Evolutionary conservation across 176 grass and related monocot genomes (phyloP).

Genomic region (Oryza meridionalis): DNA sequence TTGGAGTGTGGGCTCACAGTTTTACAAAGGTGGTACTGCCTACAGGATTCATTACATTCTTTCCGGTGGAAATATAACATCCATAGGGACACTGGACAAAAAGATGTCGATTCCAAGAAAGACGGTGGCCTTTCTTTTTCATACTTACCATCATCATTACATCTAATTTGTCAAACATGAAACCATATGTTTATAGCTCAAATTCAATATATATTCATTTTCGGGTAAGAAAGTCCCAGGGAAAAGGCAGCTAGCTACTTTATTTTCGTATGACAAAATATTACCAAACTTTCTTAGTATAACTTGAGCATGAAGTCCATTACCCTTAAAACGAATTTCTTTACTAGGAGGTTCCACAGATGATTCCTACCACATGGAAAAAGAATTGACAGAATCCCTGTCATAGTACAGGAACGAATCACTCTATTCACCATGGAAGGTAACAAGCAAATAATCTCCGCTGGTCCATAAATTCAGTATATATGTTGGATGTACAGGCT

Average conservation of each 20-base stretch:
- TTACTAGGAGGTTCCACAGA: neutral
- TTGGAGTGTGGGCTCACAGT: neutral
- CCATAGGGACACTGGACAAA: constrained; percentile 21
- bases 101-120: neutral
- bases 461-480: neutral
- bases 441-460: neutral
- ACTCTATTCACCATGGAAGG: neutral
- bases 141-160: constrained; percentile 4
- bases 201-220: neutral
- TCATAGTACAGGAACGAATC: neutral
- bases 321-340: constrained; percentile 1
- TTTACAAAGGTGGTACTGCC: neutral
- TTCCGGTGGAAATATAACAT: neutral
- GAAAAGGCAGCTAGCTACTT: neutral
- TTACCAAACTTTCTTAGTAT: neutral
- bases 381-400: neutral
- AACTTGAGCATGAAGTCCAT: neutral
- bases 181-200: neutral
- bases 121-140: constrained; percentile 1
- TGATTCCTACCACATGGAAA: neutral
- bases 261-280: neutral
- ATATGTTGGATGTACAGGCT: neutral
- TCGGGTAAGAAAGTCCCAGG: too few species aligned
- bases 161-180: neutral
- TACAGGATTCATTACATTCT: constrained; percentile 1